Conservation (phyloP, 257 asterid species). For the Thymus quinquecostatus region DNA sequence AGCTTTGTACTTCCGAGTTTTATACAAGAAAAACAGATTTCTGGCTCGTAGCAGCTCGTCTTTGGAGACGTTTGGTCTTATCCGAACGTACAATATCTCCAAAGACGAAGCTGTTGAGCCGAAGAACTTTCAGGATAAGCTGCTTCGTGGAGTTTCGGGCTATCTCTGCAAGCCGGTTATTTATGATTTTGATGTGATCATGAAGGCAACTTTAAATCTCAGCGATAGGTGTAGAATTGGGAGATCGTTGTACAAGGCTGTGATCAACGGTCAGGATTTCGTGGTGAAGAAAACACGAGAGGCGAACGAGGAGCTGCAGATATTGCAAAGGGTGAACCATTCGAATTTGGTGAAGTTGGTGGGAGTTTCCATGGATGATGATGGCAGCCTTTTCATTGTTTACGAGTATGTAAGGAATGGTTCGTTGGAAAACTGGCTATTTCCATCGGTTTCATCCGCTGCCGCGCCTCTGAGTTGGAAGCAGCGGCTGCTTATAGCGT, state of each 20-base stretch:
- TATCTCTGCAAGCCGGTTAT: constrained; percentile 61
- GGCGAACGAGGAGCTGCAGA: constrained; percentile 55
- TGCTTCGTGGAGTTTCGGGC: constrained; percentile 75
- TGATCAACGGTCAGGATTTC: constrained; percentile 41
- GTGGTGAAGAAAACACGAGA: constrained; percentile 67
- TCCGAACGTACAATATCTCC: constrained; percentile 27
- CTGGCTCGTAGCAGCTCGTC: constrained; percentile 38
- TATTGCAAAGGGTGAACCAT: constrained; percentile 85
- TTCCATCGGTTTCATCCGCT: constrained; percentile 34
- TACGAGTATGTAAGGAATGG: constrained; percentile 82
- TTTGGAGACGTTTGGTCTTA: constrained; percentile 41
- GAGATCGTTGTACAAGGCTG: constrained; percentile 61
- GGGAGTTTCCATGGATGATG: constrained; percentile 84
- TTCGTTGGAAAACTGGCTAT: constrained; percentile 63
- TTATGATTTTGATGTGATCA: constrained; percentile 53
- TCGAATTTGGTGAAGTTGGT: constrained; percentile 85
- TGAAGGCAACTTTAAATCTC: constrained; percentile 64
- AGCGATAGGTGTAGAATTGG: constrained; percentile 52
- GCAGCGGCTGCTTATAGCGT: constrained; percentile 62
- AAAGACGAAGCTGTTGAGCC: constrained; percentile 31
- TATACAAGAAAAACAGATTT: constrained; percentile 41
- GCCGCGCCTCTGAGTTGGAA: constrained; percentile 54
- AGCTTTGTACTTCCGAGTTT: constrained; percentile 29
- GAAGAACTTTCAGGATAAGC: constrained; percentile 56
- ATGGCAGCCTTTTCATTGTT: constrained; percentile 69